A percentile compares a stretch with the other conserved stretches of the same genome.
phyloP scores from a whole-genome alignment of 768 basidiomycete species.

The Panus rudis region DNA sequence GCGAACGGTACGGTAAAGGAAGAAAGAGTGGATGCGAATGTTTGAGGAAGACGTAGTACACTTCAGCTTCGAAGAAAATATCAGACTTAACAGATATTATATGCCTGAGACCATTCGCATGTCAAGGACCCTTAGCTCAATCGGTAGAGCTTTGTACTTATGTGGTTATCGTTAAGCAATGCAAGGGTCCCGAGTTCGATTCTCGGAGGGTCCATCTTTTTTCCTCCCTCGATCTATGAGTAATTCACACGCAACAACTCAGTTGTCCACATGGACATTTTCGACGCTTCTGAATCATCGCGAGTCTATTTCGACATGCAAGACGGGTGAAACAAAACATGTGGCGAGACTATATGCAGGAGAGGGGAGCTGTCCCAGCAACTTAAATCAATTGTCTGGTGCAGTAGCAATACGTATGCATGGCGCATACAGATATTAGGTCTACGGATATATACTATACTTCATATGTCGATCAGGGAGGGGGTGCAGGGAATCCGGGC shows the following conservation, averaged over 20 bases:
- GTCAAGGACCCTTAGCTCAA: slow-evolving; percentile 47
- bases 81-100: no score
- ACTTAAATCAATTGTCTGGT: no score
- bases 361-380: no score
- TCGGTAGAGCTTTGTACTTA: slow-evolving; percentile 60
- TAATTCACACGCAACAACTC: no score
- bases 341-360: no score
- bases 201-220: slow-evolving; percentile 52
- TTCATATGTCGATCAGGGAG: slow-evolving; percentile 3
- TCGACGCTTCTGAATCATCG: no score
- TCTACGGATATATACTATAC: slow-evolving; percentile 7
- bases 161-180: slow-evolving; percentile 40
- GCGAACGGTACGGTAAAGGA: slow-evolving; percentile 20
- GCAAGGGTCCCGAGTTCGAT: slow-evolving; percentile 61
- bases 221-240: background rate
- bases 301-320: background rate
- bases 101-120: slow-evolving; percentile 6
- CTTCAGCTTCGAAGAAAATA: no score
- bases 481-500: slow-evolving; percentile 15
- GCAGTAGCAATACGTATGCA: no score
- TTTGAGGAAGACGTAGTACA: no score
- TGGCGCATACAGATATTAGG: background rate
- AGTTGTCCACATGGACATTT: no score
- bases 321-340: no score
- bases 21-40: slow-evolving; percentile 11